Conservation (phyloP, 768 basidiomycete genomes). For the Boletus coccyginus region DNA sequence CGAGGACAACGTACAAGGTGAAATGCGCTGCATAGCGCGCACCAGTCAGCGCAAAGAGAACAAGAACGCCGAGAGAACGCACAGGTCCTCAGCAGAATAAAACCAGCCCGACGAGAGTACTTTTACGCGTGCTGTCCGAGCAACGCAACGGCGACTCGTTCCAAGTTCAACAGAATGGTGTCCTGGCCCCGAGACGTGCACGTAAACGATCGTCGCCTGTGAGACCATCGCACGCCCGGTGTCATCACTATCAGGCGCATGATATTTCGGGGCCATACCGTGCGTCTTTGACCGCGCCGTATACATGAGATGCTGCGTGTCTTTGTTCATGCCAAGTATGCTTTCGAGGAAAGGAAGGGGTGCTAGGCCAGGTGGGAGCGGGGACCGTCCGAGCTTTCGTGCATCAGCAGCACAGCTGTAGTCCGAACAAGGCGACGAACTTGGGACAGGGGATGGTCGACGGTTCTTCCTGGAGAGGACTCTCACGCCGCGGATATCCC, state of each 20-base stretch:
- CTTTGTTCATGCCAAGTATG: not conserved
- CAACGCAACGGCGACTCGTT: conserved; percentile 29
- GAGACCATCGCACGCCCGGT: not conserved
- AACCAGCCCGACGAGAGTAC: not conserved
- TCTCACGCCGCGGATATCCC: too few relatives aligned
- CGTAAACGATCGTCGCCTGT: conserved; percentile 11
- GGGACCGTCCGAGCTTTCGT: not conserved
- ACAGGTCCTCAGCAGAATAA: not conserved
- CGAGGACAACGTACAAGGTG: not conserved
- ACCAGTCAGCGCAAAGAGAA: too few relatives aligned
- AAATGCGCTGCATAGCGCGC: not conserved
- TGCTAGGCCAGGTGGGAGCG: conserved; percentile 1
- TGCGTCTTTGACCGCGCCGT: not conserved
- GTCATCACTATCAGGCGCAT: not conserved
- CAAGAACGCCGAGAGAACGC: too few relatives aligned
- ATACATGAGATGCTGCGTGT: not conserved
- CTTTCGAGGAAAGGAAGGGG: conserved; percentile 15
- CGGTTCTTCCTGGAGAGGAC: too few relatives aligned
- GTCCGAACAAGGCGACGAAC: not conserved
- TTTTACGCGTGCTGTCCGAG: not conserved
- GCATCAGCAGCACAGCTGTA: conserved; percentile 1
- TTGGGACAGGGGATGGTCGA: not conserved
- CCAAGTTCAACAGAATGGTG: conserved; percentile 49
- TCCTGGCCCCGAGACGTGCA: conserved; percentile 40
- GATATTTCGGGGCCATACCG: not conserved